Percentiles rank a stretch among this genome's conserved stretches.
Conservation (phyloP, 345 rosid species). For the Euclidium syriacum region DNA sequence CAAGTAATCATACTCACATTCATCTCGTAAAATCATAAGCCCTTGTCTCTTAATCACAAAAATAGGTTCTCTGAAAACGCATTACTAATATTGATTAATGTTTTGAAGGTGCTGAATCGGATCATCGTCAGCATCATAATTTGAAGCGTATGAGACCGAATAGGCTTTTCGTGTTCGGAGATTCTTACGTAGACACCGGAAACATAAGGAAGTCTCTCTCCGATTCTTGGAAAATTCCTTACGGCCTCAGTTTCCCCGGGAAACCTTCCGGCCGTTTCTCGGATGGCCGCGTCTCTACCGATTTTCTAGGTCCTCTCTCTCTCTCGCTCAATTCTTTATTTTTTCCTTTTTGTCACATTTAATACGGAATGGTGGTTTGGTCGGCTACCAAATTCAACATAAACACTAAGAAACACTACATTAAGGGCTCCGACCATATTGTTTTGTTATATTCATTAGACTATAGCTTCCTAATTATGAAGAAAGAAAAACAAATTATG, state of each 20-base stretch:
- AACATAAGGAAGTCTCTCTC: conserved; percentile 32
- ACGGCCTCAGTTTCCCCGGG: conserved; percentile 51
- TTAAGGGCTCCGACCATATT: neutral
- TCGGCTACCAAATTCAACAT: conserved; percentile 1
- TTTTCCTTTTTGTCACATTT: neutral
- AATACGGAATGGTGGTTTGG: neutral
- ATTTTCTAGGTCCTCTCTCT: conserved; percentile 39
- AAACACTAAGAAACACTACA: conserved; percentile 1
- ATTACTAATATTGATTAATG: neutral
- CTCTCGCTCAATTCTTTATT: neutral
- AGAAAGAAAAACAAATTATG: neutral
- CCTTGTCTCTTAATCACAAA: neutral
- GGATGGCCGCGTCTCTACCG: conserved; percentile 54
- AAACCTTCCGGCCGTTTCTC: conserved; percentile 63
- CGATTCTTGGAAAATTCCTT: conserved; percentile 50
- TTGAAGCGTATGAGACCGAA: conserved; percentile 27
- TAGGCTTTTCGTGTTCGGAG: conserved; percentile 58
- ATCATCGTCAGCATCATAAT: conserved; percentile 1
- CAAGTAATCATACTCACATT: conserved; percentile 4
- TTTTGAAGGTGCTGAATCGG: conserved; percentile 20
- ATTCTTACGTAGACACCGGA: conserved; percentile 61
- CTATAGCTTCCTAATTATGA: neutral
- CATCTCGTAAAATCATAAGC: neutral
- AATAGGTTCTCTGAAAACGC: neutral
- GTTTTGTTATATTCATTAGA: neutral